These are phyloP conservation scores for Macrophomina phaseolina DNA, from an alignment of 2,329 filamentous ascomycete genomes.

Conservation along the genomic window DNA sequence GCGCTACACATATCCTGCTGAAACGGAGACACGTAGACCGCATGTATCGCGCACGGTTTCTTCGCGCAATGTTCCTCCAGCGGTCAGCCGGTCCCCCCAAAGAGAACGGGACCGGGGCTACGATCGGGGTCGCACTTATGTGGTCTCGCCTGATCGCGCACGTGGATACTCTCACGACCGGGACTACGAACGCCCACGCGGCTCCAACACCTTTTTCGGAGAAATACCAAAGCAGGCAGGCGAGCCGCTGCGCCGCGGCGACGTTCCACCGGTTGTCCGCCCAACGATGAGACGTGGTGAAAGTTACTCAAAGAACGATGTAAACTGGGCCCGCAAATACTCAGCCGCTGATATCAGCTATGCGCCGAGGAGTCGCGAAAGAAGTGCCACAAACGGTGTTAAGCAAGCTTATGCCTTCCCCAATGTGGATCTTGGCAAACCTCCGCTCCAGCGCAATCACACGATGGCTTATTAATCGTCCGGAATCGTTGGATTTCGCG, in stretches of 20 bases:
- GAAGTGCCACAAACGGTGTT: no score
- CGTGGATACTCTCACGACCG: not conserved
- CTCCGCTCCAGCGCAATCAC: conserved; percentile 3
- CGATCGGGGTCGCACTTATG: conserved; percentile 21
- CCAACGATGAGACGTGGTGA: conserved; percentile 21
- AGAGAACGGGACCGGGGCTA: not conserved
- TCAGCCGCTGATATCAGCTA: conserved; percentile 46
- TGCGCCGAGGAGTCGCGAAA: not conserved
- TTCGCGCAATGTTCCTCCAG: not conserved
- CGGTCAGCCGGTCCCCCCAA: not conserved
- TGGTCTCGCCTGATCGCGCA: conserved; percentile 5
- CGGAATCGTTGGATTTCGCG: not conserved
- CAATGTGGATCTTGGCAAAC: not conserved
- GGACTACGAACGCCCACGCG: conserved; percentile 30
- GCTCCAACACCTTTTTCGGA: conserved; percentile 36
- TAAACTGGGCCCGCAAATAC: conserved; percentile 39
- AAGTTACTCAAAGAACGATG: conserved; percentile 41
- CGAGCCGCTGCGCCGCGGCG: conserved; percentile 29
- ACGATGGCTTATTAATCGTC: not conserved
- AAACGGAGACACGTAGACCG: conserved; percentile 6
- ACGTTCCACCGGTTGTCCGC: conserved; percentile 33
- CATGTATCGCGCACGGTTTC: not conserved
- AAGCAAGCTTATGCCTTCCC: conserved; percentile 9
- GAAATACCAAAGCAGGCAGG: conserved; percentile 36
- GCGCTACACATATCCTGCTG: conserved; percentile 1